Evolutionary conservation across 2,329 filamentous ascomycete species (phyloP), one percentile per base, ranked within the genome.

Genomic region (Fusarium tupiense): DNA sequence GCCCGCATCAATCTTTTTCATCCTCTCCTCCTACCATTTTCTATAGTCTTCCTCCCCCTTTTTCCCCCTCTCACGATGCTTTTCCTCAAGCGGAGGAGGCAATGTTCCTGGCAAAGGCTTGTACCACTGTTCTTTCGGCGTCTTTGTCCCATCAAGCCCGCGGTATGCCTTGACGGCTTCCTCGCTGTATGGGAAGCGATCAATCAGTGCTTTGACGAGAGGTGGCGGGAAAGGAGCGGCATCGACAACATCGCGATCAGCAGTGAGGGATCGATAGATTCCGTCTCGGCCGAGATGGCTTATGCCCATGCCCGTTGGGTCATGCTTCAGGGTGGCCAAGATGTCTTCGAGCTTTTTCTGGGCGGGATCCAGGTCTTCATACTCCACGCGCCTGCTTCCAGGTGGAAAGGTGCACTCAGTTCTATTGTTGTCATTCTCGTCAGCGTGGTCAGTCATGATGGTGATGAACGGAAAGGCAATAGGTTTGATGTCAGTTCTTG

Each of bases 61-160:
- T 14, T 53, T 46, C 5, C 37, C 43, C 8, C 6, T 6, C 31
- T 69, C 26, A 4, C 60, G 54, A 41, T 69, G 37, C 6, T 69
- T 11, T 22, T 71, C 60, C 24, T 40, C 59, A 1, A 69, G 12
- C 1, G 43, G 60, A 3, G 50, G 44, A 17, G 67, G 64, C 16
- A 69, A 31, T 1, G 43, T 58, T 14, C 46, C 67, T 2, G 52
- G 35, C 6, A 22, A 20, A 13, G 64, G 67, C 26, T 64, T 49
- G 4, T 53, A 54, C 64, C 64, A 69, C 29, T 64, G 35, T 3
- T 59, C 58, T 26, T 64, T 58, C 7, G 64, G 64, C 2, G 37
- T 79, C 16, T 83, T 84, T 79, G 82, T 81, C 80, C 61, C 78
- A 37, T 77, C 71, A 20, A 74, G 56, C 6, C 71, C 75, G 10